Base-by-base conservation (phyloP, 2,329 filamentous ascomycete species). In the Ramularia collo-cygni region DNA sequence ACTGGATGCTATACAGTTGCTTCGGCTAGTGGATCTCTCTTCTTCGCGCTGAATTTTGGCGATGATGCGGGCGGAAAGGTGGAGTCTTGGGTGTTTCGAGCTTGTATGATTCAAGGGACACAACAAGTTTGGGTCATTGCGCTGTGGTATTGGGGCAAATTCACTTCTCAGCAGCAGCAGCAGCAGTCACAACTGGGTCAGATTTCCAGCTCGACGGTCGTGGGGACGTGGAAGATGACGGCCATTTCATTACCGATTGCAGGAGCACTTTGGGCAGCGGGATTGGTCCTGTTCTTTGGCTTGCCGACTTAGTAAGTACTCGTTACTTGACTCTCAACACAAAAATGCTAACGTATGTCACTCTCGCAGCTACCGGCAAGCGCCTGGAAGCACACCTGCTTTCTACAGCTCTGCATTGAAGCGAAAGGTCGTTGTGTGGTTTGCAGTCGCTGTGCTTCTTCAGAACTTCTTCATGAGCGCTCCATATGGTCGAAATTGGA, bases 391-490 rank as follows among this genome's bases (percentile, higher is more conserved):
- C 35, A 74, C 81, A 3, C 78, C 79, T 0, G 75, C 72, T 9
- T 81, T 83, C 66, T 83, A 81, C 61, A 67, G 64, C 37, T 75
- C 76, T 1, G 64, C 81, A 6, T 64, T 71, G 43, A 67, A 75
- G 33, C 72, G 78, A 43, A 79, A 79, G 58, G 75, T 81, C 42
- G 70, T 81, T 29, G 63, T 78, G 8, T 81, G 77, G 78, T 81
- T 80, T 63, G 77, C 80, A 57, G 61, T 78, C 40, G 71, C 75
- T 3, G 75, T 81, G 24, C 60, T 80, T 36, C 58, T 81, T 21
- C 77, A 81, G 52, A 82, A 81, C 59, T 81, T 77, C 69, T 82
- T 76, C 62, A 67, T 82, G 18, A 74, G 72, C 17, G 70, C 78
- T 0, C 76, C 74, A 0, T 82, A 81, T 51, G 79, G 78, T 24